These are phyloP conservation scores for Aspergillus sp. DNA, from an alignment of 2,329 filamentous ascomycete species.

Conservation along the genomic window DNA sequence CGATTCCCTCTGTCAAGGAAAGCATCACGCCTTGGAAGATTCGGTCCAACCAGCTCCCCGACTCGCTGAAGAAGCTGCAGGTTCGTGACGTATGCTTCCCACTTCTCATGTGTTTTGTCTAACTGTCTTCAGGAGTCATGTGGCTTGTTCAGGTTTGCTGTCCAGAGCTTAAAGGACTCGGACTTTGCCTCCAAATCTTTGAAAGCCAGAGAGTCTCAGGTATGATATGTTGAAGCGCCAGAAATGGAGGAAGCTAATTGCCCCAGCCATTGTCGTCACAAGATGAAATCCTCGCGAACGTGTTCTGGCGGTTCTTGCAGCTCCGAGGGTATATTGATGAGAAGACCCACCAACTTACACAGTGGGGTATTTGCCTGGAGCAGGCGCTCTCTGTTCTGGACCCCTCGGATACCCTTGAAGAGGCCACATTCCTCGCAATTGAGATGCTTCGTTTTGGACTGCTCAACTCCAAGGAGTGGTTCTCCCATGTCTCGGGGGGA, in stretches of 20 bases:
- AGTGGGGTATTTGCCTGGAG: slow-evolving; percentile 78
- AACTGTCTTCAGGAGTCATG: slow-evolving; percentile 19
- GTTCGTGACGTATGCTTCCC: slow-evolving; percentile 12
- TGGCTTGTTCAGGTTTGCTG: slow-evolving; percentile 38
- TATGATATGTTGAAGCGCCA: slow-evolving; percentile 17
- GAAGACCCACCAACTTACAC: slow-evolving; percentile 70
- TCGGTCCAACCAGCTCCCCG: slow-evolving; percentile 52
- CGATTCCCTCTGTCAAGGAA: slow-evolving; percentile 52
- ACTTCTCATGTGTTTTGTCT: neutral
- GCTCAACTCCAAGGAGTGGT: slow-evolving; percentile 69
- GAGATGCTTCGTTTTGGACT: slow-evolving; percentile 79
- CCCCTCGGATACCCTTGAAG: slow-evolving; percentile 61
- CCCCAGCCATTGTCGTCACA: slow-evolving; percentile 55
- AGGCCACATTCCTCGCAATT: slow-evolving; percentile 77
- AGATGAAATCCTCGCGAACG: slow-evolving; percentile 70
- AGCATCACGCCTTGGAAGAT: slow-evolving; percentile 70
- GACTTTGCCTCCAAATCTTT: slow-evolving; percentile 70
- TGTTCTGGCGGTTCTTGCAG: slow-evolving; percentile 85
- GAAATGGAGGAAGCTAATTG: slow-evolving; percentile 7
- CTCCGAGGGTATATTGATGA: slow-evolving; percentile 80
- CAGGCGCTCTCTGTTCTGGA: slow-evolving; percentile 64
- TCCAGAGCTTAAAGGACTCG: slow-evolving; percentile 65
- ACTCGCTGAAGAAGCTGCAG: slow-evolving; percentile 35
- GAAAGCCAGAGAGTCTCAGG: slow-evolving; percentile 50
- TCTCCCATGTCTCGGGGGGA: slow-evolving; percentile 55